These are phyloP conservation scores for Nicotiana noctiflora DNA, from an alignment of 257 asterid species.

Conservation along the genomic window DNA sequence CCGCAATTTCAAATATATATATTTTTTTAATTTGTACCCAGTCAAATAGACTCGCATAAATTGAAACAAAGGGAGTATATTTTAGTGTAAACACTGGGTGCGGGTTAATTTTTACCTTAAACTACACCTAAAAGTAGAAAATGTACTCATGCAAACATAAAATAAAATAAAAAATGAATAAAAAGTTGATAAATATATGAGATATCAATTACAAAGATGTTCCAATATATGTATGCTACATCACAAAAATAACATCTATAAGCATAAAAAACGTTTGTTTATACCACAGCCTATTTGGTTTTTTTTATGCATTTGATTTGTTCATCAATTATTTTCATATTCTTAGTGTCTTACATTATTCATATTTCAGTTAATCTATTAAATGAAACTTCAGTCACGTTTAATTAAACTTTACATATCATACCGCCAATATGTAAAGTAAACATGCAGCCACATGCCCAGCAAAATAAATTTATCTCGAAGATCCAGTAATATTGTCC, in stretches of 20 bases:
- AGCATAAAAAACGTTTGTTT: too few species aligned
- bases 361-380: not conserved
- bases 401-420: not conserved
- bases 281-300: too few species aligned
- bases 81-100: too few species aligned
- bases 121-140: not conserved
- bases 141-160: not conserved
- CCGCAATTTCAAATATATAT: too few species aligned
- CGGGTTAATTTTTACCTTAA: too few species aligned
- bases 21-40: too few species aligned
- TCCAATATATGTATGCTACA: not conserved
- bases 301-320: not conserved
- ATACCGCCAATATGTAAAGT: not conserved
- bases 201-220: not conserved
- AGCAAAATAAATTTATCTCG: not conserved
- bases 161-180: not conserved
- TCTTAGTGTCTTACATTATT: not conserved
- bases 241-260: too few species aligned
- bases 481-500: not conserved
- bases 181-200: not conserved
- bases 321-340: not conserved
- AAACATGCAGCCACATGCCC: not conserved
- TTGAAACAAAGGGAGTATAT: too few species aligned
- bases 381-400: not conserved
- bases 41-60: too few species aligned